Conservation (phyloP, 2,329 filamentous ascomycete genomes). For the Phoma sp. region DNA sequence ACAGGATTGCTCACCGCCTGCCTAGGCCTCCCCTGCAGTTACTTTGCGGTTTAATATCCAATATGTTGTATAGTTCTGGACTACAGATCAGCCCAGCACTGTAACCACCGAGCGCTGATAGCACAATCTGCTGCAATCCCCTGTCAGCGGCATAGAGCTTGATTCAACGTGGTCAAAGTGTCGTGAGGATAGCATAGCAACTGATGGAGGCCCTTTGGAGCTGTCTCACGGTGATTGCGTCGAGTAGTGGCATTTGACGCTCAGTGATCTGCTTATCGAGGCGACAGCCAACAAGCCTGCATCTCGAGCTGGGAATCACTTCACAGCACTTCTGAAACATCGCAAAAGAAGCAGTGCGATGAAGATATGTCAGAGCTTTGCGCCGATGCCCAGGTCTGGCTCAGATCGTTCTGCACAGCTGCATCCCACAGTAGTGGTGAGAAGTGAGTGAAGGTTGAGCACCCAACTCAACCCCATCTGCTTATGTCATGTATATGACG, state of each 20-base stretch:
- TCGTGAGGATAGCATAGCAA: no score
- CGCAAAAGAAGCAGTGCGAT: not conserved
- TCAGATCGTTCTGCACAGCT: not conserved
- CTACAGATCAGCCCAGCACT: not conserved
- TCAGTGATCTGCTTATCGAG: no score
- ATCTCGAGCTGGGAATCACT: no score
- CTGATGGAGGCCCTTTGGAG: no score
- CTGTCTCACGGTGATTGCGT: no score
- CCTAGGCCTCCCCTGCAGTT: conserved; percentile 1
- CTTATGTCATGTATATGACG: conserved; percentile 13
- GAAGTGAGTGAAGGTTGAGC: not conserved
- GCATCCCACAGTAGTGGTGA: not conserved
- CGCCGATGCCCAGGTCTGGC: not conserved
- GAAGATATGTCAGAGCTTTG: no score
- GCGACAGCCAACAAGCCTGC: no score
- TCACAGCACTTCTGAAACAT: not conserved
- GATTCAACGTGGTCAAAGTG: not conserved
- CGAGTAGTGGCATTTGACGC: no score
- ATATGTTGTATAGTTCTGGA: not conserved
- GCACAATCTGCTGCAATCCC: not conserved
- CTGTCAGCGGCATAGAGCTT: not conserved
- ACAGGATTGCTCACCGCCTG: not conserved
- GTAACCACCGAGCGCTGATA: not conserved
- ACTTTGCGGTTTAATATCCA: not conserved
- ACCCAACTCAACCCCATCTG: not conserved